phyloP scores from a whole-genome alignment of 495 filamentous ascomycete species.

The Tuber brumale region DNA sequence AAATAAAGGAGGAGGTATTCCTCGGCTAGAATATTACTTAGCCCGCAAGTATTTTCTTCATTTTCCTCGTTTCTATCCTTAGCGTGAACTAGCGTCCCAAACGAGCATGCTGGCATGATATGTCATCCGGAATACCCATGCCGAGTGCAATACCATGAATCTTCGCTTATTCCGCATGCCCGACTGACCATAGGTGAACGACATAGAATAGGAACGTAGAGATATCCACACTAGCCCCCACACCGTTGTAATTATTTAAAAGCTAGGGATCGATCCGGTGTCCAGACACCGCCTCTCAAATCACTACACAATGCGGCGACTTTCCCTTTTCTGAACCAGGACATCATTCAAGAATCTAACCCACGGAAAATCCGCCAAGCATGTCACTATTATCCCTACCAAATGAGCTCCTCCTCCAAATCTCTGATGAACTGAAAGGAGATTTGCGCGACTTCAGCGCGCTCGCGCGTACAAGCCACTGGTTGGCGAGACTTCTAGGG shows the following conservation, averaged over 20 bases:
- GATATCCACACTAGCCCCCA: background rate
- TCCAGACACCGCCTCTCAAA: background rate
- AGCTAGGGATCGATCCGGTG: background rate
- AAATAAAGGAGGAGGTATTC: background rate
- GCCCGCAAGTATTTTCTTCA: background rate
- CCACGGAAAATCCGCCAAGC: background rate
- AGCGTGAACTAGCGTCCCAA: too few relatives aligned
- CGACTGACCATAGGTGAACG: background rate
- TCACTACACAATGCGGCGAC: background rate
- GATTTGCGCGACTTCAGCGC: background rate
- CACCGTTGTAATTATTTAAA: background rate
- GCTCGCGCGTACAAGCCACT: background rate
- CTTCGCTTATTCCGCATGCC: background rate
- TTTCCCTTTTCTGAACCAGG: background rate
- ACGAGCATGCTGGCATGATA: background rate
- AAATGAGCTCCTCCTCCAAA: background rate
- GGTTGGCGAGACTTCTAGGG: background rate
- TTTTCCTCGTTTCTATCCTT: background rate
- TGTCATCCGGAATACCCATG: background rate
- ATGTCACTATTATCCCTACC: background rate
- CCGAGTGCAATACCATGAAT: background rate
- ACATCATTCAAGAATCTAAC: background rate
- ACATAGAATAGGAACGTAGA: background rate
- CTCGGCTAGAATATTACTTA: background rate
- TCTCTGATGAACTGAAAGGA: background rate